Conservation (phyloP, 176 grass and related monocot genomes). For the Lolium multiflorum region DNA sequence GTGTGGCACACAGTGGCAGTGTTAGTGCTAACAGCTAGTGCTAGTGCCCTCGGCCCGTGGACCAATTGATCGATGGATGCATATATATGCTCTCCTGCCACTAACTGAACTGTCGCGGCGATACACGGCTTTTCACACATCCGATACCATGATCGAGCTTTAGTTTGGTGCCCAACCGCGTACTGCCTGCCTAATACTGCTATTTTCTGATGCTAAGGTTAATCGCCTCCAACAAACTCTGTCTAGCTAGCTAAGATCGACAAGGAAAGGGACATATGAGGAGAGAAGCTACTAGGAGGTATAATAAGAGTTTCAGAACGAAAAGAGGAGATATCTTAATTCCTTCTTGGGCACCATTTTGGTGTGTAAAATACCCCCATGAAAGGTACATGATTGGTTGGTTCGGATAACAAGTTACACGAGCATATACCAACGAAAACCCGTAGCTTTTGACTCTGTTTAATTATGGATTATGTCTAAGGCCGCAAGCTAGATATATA, state of each 20-base stretch:
- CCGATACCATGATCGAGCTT: not conserved
- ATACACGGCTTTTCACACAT: not conserved
- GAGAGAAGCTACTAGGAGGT: not conserved
- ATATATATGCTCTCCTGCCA: constrained; percentile 15
- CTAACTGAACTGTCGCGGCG: not conserved
- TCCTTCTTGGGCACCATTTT: constrained; percentile 24
- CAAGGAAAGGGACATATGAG: constrained; percentile 29
- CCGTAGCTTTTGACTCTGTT: constrained; percentile 28
- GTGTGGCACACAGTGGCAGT: not conserved
- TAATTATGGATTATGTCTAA: not conserved
- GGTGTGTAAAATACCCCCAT: not conserved
- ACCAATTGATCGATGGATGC: not conserved
- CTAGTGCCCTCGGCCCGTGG: constrained; percentile 1
- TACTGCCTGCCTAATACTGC: not conserved
- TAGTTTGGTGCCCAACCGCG: constrained; percentile 4
- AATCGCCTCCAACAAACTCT: constrained; percentile 3
- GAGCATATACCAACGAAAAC: constrained; percentile 12
- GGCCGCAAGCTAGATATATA: not conserved
- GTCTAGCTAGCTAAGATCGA: constrained; percentile 12
- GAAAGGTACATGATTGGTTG: constrained; percentile 27
- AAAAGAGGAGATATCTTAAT: constrained; percentile 22
- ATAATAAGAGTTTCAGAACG: not conserved
- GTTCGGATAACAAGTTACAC: constrained; percentile 14
- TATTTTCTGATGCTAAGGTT: not conserved
- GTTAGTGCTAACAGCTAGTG: not conserved